phyloP scores from a whole-genome alignment of 2,329 filamentous ascomycete species.

The Paraphoma chrysanthemicola region DNA sequence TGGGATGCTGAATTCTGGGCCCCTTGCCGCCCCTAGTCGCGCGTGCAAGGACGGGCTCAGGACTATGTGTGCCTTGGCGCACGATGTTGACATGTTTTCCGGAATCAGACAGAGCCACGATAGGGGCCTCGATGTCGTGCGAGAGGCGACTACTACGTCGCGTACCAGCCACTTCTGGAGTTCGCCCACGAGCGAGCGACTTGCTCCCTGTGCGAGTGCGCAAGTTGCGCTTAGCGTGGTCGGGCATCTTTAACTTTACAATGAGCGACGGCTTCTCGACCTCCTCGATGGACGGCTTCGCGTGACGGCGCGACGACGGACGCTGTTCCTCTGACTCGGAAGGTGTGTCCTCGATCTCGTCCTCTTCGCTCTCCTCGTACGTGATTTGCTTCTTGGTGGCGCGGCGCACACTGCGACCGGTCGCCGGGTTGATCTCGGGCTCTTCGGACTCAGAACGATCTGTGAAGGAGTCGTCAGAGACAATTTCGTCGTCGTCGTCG shows the following conservation, averaged over 20 bases:
- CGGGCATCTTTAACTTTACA: constrained; percentile 51
- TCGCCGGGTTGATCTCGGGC: constrained; percentile 61
- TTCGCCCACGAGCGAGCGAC: constrained; percentile 44
- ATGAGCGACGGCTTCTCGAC: constrained; percentile 46
- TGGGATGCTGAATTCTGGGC: constrained; percentile 54
- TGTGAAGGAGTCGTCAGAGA: constrained; percentile 53
- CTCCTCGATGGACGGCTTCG: constrained; percentile 36
- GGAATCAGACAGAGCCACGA: constrained; percentile 65
- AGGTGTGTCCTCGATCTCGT: constrained; percentile 50
- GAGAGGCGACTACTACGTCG: constrained; percentile 66
- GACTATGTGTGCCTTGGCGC: constrained; percentile 61
- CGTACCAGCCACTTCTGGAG: constrained; percentile 45
- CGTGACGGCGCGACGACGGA: constrained; percentile 21
- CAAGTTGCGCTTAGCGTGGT: constrained; percentile 27
- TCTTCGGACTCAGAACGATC: constrained; percentile 52
- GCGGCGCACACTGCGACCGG: constrained; percentile 63
- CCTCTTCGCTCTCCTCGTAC: constrained; percentile 64
- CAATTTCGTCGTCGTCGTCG: constrained; percentile 57
- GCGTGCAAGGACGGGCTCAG: constrained; percentile 52
- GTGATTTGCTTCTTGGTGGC: constrained; percentile 62
- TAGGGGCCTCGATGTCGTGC: constrained; percentile 62
- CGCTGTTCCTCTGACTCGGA: constrained; percentile 39
- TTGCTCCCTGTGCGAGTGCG: constrained; percentile 52
- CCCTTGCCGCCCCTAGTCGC: constrained; percentile 56
- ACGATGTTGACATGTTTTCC: constrained; percentile 64